A percentile compares a stretch with the other conserved stretches of the same genome.
phyloP scores from a whole-genome alignment of 2,329 filamentous ascomycete species.

The Cladophialophora immunda region DNA sequence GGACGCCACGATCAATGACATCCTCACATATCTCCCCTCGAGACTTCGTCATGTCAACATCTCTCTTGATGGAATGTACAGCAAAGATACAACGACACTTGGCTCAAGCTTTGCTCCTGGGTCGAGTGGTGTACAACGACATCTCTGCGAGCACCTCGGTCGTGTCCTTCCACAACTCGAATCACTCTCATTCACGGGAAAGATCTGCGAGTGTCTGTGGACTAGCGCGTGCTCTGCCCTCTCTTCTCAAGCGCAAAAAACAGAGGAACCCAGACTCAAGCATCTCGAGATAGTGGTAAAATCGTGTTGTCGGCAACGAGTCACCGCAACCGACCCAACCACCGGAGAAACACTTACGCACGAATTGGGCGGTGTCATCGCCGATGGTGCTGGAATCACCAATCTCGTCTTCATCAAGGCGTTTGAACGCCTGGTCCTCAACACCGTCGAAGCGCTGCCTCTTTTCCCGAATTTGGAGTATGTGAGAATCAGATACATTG shows the following conservation, averaged over 20 bases:
- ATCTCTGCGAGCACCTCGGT: conserved; percentile 73
- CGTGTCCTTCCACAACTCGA: conserved; percentile 69
- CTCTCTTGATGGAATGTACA: conserved; percentile 76
- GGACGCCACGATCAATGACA: conserved; percentile 73
- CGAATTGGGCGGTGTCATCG: conserved; percentile 51
- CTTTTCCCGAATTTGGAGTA: conserved; percentile 66
- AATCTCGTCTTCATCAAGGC: conserved; percentile 76
- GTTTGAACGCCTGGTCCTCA: conserved; percentile 73
- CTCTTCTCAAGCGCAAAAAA: conserved; percentile 53
- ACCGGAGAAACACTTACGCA: conserved; percentile 37
- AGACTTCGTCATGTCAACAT: conserved; percentile 71
- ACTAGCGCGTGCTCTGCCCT: conserved; percentile 62
- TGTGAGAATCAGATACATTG: conserved; percentile 77
- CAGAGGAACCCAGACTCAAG: conserved; percentile 58
- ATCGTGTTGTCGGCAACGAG: conserved; percentile 69
- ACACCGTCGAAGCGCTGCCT: conserved; percentile 68
- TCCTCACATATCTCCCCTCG: conserved; percentile 66
- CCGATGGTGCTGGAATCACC: conserved; percentile 75
- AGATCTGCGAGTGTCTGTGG: conserved; percentile 75
- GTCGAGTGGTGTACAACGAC: conserved; percentile 48
- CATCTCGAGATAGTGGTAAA: conserved; percentile 77
- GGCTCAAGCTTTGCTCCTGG: conserved; percentile 51
- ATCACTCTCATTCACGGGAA: conserved; percentile 75
- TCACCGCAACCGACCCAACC: conserved; percentile 35
- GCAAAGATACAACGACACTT: conserved; percentile 60